Conservation (phyloP, 345 rosid species). For the Camelina sativa region DNA sequence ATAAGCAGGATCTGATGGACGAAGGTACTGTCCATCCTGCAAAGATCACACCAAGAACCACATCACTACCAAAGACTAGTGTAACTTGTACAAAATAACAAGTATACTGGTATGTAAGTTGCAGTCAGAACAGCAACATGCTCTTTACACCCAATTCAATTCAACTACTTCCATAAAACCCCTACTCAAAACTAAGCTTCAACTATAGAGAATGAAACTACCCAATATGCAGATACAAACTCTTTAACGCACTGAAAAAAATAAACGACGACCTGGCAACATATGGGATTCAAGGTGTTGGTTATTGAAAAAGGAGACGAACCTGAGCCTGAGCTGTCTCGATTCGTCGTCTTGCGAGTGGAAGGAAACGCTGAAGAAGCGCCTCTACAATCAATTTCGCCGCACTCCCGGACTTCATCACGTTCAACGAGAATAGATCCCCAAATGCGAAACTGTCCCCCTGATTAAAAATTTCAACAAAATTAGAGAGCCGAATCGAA, state of each 20-base stretch:
- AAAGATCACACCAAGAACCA: slow-evolving; percentile 33
- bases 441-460: slow-evolving; percentile 3
- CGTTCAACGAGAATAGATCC: slow-evolving; percentile 37
- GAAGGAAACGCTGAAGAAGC: slow-evolving; percentile 91
- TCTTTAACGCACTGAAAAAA: slow-evolving; percentile 1
- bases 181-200: slow-evolving; percentile 16
- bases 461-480: not conserved
- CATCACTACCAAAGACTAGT: slow-evolving; percentile 23
- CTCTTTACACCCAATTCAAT: slow-evolving; percentile 14
- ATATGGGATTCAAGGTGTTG: slow-evolving; percentile 23
- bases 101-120: slow-evolving; percentile 1
- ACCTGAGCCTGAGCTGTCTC: slow-evolving; percentile 99
- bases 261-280: not conserved
- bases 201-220: slow-evolving; percentile 22
- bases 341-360: slow-evolving; percentile 93
- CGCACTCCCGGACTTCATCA: slow-evolving; percentile 92
- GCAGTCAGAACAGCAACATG: slow-evolving; percentile 7
- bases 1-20: slow-evolving; percentile 97
- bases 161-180: slow-evolving; percentile 25
- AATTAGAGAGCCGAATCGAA: slow-evolving; percentile 29
- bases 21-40: slow-evolving; percentile 97
- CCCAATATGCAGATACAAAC: slow-evolving; percentile 9
- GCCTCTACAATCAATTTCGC: slow-evolving; percentile 97
- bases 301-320: slow-evolving; percentile 36
- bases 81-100: not conserved